A percentile compares a stretch with the other conserved stretches of the same genome.
These are phyloP conservation scores for Aegilops tauschii DNA, from an alignment of 176 grass and related monocot genomes.

Conservation along the genomic window DNA sequence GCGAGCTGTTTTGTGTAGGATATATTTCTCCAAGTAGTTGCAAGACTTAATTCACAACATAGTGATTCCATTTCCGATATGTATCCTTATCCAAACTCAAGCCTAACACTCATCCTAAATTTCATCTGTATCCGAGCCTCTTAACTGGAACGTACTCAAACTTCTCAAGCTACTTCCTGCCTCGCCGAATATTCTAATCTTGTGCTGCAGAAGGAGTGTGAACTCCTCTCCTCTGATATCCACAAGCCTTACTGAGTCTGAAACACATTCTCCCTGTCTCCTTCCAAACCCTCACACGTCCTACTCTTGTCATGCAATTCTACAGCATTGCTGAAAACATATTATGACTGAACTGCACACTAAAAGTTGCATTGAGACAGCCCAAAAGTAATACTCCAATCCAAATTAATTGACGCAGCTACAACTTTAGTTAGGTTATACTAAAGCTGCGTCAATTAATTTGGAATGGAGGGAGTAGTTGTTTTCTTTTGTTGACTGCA, in stretches of 20 bases:
- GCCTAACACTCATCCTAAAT: neutral
- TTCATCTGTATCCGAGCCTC: neutral
- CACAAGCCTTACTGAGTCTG: neutral
- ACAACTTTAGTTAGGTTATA: no score
- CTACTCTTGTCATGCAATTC: neutral
- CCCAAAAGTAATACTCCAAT: neutral
- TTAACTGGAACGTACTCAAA: neutral
- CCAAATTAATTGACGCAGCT: no score
- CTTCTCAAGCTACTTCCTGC: neutral
- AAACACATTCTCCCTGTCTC: neutral
- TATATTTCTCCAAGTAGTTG: neutral
- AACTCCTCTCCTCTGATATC: neutral
- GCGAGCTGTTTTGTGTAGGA: neutral
- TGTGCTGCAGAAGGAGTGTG: neutral
- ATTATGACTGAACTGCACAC: neutral
- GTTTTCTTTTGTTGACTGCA: neutral
- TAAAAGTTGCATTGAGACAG: neutral
- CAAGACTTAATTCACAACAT: neutral
- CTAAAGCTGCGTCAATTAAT: no score
- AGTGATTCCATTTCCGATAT: neutral
- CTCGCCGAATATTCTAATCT: neutral
- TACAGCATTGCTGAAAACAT: neutral
- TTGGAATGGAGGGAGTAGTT: neutral
- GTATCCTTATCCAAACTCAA: neutral
- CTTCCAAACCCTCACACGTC: neutral